These are phyloP conservation scores for Conticribra weissflogii DNA, from an alignment of 108 stramenopile species.

Conservation along the genomic window DNA sequence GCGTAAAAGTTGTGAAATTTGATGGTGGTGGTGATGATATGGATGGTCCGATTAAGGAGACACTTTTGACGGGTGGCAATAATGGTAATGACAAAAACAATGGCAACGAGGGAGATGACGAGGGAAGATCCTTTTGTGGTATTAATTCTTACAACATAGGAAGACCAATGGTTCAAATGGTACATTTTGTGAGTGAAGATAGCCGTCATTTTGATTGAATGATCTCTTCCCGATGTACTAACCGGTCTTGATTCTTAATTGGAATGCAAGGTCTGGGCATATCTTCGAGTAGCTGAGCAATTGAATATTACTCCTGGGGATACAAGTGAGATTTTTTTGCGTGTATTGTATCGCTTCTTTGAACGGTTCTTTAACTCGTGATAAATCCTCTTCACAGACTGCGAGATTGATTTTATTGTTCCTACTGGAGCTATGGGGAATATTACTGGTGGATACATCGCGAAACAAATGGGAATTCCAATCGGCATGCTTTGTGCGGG, in stretches of 20 bases:
- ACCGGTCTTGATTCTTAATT: not conserved
- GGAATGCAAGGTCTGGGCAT: slow-evolving; percentile 84
- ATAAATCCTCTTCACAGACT: slow-evolving; percentile 7
- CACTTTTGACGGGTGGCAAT: slow-evolving; percentile 33
- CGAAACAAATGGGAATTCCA: slow-evolving; percentile 80
- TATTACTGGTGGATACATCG: slow-evolving; percentile 75
- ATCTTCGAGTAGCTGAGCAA: slow-evolving; percentile 70
- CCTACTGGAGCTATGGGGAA: slow-evolving; percentile 96
- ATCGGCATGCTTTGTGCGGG: slow-evolving; percentile 66
- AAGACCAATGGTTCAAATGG: slow-evolving; percentile 84
- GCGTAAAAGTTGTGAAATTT: slow-evolving; percentile 74
- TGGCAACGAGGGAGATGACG: slow-evolving; percentile 11
- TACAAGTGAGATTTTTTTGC: slow-evolving; percentile 4
- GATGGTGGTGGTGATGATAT: slow-evolving; percentile 93
- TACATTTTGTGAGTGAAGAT: slow-evolving; percentile 82
- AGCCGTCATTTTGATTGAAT: no score
- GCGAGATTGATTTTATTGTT: slow-evolving; percentile 71
- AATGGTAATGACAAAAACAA: slow-evolving; percentile 11
- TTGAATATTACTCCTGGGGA: slow-evolving; percentile 48
- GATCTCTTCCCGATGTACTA: no score
- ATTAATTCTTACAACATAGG: slow-evolving; percentile 91
- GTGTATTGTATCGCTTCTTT: not conserved
- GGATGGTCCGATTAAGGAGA: slow-evolving; percentile 85
- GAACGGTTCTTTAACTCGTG: not conserved
- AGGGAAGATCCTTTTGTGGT: slow-evolving; percentile 53